Evolutionary conservation across 805 yeast genomes (phyloP), one percentile per base, ranked within the genome.

Genomic region (Yarrowia porcina): DNA sequence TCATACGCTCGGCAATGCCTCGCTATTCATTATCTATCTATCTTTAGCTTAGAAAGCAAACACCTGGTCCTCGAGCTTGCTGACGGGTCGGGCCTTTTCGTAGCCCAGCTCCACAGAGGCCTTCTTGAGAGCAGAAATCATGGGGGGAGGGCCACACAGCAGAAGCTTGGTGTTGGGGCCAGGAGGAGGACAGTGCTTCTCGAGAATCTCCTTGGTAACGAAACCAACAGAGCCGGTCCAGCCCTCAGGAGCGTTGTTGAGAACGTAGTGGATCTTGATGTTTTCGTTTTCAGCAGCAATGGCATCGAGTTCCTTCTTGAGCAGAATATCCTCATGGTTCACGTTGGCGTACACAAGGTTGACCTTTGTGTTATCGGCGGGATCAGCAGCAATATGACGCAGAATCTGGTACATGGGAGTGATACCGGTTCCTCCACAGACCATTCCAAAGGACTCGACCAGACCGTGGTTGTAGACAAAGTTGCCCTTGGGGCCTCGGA

Each of bases 341-440:
- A 87, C 90, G 70, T 89, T 90, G 71, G 96, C 97, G 73, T 88
- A 91, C 50, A 91, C 74, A 69, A 91, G 79, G 63, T 82, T 77
- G 65, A 90, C 83, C 73, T 86, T 82, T 64, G 97, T 91, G 50
- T 80, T 82, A 75, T 91, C 97, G 12, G 80, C 76, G 18, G 96
- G 92, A 71, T 91, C 84, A 63, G 79, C 77, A 69, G 86, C 84
- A 68, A 91, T 86, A 13, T 94, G 84, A 80, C 50, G 89, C 68
- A 74, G 85, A 82, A 91, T 86, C 79, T 91, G 97, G 76, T 85
- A 90, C 97, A 91, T 91, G 73, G 97, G 97, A 8, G 97, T 88
- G 70, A 91, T 88, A 74, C 97, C 97, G 42, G 97, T 90, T 72
- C 97, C 97, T 68, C 97, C 97, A 39, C 97, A 96, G 67, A 92